Evolutionary conservation across 2,329 filamentous ascomycete genomes (phyloP).

Genomic region (Metarhizium anisopliae): DNA sequence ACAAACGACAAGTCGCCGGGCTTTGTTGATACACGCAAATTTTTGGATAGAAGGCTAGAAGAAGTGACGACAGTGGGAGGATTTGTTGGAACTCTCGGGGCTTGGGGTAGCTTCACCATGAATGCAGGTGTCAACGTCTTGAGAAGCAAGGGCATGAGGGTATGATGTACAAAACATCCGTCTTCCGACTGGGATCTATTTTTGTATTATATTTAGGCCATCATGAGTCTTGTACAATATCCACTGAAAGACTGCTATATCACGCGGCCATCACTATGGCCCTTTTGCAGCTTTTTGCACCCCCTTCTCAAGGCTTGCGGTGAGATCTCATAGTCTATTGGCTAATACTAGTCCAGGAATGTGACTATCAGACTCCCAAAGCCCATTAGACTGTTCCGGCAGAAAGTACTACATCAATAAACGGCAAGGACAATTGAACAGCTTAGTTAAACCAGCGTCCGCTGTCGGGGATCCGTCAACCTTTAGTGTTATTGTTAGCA

Average conservation of each 20-base stretch:
- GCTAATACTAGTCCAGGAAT: neutral
- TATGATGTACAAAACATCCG: conserved; percentile 37
- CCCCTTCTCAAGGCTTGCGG: neutral
- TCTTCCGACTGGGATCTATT: neutral
- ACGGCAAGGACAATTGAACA: too few relatives aligned
- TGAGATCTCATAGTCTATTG: neutral
- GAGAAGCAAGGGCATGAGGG: conserved; percentile 76
- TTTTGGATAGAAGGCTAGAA: conserved; percentile 65
- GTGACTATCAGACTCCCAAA: neutral
- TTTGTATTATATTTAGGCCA: neutral
- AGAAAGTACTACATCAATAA: too few relatives aligned
- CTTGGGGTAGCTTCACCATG: conserved; percentile 78
- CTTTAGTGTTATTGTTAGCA: conserved; percentile 21
- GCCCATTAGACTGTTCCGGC: too few relatives aligned
- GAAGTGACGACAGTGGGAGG: conserved; percentile 58
- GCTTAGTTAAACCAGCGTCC: conserved; percentile 26
- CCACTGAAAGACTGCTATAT: neutral
- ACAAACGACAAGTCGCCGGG: conserved; percentile 70
- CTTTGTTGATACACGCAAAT: conserved; percentile 70
- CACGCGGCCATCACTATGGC: neutral
- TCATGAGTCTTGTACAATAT: neutral
- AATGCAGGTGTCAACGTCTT: conserved; percentile 71
- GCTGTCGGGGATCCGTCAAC: conserved; percentile 51
- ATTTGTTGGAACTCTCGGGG: conserved; percentile 52
- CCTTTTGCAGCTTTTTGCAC: neutral